Evolutionary conservation across 495 filamentous ascomycete species (phyloP).

Genomic region (Neurospora tetraspora): DNA sequence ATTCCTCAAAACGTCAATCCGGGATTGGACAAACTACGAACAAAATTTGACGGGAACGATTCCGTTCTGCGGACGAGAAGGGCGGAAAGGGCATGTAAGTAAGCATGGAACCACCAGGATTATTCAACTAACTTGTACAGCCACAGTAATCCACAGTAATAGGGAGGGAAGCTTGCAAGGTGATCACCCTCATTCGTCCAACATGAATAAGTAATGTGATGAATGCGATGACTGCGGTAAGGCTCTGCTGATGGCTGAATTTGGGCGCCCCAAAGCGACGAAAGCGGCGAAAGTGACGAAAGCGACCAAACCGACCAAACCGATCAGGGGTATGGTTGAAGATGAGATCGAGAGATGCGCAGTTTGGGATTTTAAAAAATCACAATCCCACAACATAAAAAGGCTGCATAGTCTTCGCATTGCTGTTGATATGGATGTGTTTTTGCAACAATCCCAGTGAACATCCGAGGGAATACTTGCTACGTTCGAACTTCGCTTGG

Average conservation of each 20-base stretch:
- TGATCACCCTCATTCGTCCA: not conserved
- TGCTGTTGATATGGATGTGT: not conserved
- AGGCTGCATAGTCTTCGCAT: not conserved
- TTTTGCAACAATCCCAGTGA: not conserved
- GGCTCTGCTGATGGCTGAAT: not conserved
- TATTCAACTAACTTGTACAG: not conserved
- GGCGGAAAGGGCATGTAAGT: not conserved
- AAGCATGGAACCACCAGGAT: not conserved
- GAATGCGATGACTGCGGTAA: not conserved
- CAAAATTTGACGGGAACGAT: not conserved
- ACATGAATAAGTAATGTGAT: not conserved
- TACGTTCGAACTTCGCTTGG: not conserved
- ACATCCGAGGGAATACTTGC: not conserved
- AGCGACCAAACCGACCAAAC: not conserved
- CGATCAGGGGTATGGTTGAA: not conserved
- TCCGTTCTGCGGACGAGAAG: not conserved
- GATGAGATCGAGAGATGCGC: not conserved
- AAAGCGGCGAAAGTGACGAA: not conserved
- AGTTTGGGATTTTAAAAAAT: not conserved
- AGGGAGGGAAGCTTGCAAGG: not conserved
- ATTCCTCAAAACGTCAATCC: not conserved
- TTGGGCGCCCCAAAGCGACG: not conserved
- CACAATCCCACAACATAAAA: not conserved
- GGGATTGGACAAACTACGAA: not conserved
- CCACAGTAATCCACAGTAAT: not conserved